Evolutionary conservation across 2,329 filamentous ascomycete genomes (phyloP).

Genomic region (Gremmenia infestans): DNA sequence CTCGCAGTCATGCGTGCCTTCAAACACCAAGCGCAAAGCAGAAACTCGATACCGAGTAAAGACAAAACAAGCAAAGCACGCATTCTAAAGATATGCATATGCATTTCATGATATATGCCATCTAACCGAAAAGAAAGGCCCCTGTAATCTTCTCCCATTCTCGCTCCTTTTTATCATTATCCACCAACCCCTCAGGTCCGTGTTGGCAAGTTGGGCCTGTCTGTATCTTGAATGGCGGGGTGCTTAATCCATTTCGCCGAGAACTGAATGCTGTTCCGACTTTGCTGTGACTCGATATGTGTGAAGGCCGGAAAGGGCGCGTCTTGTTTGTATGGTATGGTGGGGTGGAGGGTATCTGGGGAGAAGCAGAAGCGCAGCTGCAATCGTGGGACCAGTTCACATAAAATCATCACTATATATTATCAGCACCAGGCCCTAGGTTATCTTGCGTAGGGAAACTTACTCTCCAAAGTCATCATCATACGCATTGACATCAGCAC

Average conservation of each 20-base stretch:
- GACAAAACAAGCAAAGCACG: conserved; percentile 10
- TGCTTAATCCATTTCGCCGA: conserved; percentile 4
- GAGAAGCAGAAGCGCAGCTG: conserved; percentile 10
- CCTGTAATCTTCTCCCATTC: conserved; percentile 12
- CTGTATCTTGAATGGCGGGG: conserved; percentile 4
- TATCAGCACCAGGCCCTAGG: conserved; percentile 17
- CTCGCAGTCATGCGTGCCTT: no score
- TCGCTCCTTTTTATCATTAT: conserved; percentile 9
- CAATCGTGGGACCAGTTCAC: conserved; percentile 42
- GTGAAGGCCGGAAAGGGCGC: conserved; percentile 5
- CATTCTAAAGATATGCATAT: conserved; percentile 12
- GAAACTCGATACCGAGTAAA: neutral
- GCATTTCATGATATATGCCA: conserved; percentile 10
- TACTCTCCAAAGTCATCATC: conserved; percentile 84
- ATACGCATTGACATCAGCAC: conserved; percentile 71
- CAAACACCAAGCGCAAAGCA: no score
- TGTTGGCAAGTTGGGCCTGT: conserved; percentile 3
- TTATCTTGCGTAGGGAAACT: conserved; percentile 38
- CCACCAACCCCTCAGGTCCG: conserved; percentile 1
- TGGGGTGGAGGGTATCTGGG: conserved; percentile 4
- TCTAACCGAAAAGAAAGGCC: conserved; percentile 21
- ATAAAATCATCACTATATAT: conserved; percentile 62
- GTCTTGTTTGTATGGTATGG: neutral
- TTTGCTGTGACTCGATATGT: conserved; percentile 3
- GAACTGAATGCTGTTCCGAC: conserved; percentile 2